A percentile compares a stretch with the other conserved stretches of the same genome.
These are phyloP conservation scores for Wickerhamomyces sp. DNA, from an alignment of 1,139 yeast species.

Conservation along the genomic window DNA sequence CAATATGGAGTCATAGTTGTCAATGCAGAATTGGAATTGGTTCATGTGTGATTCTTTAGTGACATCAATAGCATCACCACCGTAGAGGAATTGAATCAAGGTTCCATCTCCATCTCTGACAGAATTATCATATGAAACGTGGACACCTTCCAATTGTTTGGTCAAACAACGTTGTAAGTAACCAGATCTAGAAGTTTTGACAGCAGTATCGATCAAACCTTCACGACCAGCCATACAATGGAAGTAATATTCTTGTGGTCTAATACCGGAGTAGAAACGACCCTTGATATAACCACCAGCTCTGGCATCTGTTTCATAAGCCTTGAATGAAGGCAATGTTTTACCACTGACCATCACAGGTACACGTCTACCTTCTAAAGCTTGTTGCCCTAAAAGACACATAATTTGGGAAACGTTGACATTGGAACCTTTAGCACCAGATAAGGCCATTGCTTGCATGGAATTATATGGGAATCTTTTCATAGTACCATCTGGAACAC, in stretches of 20 bases:
- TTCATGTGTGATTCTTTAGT: slow-evolving; percentile 92
- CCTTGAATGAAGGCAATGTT: slow-evolving; percentile 92
- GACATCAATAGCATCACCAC: slow-evolving; percentile 95
- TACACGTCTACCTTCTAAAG: slow-evolving; percentile 98
- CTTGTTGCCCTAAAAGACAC: slow-evolving; percentile 99
- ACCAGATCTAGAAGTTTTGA: slow-evolving; percentile 97
- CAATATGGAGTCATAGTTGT: slow-evolving; percentile 82
- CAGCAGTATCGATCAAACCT: slow-evolving; percentile 99
- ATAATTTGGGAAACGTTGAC: slow-evolving; percentile 98
- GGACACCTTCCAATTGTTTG: slow-evolving; percentile 97
- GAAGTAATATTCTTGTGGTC: slow-evolving; percentile 99
- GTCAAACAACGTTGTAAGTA: slow-evolving; percentile 98
- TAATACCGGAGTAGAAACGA: slow-evolving; percentile 95
- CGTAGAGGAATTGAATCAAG: slow-evolving; percentile 89
- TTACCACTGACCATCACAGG: slow-evolving; percentile 99
- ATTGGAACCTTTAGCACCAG: slow-evolving; percentile 98
- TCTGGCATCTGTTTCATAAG: slow-evolving; percentile 94
- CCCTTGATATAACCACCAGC: slow-evolving; percentile 99
- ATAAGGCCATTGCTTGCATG: slow-evolving; percentile 98
- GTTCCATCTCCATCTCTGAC: slow-evolving; percentile 96
- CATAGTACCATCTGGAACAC: slow-evolving; percentile 96
- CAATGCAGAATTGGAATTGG: slow-evolving; percentile 89
- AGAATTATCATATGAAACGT: slow-evolving; percentile 88
- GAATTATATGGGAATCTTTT: slow-evolving; percentile 93
- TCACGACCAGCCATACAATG: slow-evolving; percentile 99